phyloP scores from a whole-genome alignment of 2,329 filamentous ascomycete species.

The Sphaerulina musiva region DNA sequence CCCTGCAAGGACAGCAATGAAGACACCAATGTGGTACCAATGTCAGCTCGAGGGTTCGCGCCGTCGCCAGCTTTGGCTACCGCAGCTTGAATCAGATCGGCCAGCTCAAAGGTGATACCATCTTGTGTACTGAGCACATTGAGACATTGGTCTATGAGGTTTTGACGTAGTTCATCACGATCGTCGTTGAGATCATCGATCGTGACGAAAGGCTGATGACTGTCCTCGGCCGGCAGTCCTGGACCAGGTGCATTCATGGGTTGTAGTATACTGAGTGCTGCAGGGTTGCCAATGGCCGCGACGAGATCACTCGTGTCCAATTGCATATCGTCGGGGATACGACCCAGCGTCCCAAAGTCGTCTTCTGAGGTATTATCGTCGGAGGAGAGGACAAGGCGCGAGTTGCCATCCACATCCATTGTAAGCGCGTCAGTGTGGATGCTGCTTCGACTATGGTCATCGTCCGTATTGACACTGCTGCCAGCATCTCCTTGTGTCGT shows the following conservation, averaged over 20 bases:
- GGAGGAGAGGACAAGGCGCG: slow-evolving; percentile 6
- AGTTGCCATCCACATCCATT: slow-evolving; percentile 6
- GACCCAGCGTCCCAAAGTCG: slow-evolving; percentile 22
- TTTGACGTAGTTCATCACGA: slow-evolving; percentile 63
- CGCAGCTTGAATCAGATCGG: slow-evolving; percentile 75
- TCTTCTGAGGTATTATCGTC: slow-evolving; percentile 24
- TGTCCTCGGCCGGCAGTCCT: slow-evolving; percentile 21
- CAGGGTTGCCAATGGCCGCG: slow-evolving; percentile 18
- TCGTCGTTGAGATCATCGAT: slow-evolving; percentile 74
- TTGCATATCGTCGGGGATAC: slow-evolving; percentile 21
- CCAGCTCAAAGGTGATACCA: slow-evolving; percentile 80
- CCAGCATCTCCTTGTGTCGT: slow-evolving; percentile 24
- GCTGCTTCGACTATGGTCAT: background rate
- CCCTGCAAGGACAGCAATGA: slow-evolving; percentile 66
- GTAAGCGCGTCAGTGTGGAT: slow-evolving; percentile 2
- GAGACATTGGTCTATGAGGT: slow-evolving; percentile 81
- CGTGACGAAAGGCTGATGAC: slow-evolving; percentile 46
- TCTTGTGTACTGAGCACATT: slow-evolving; percentile 86
- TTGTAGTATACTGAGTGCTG: slow-evolving; percentile 2
- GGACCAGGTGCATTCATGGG: background rate
- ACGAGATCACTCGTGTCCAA: slow-evolving; percentile 18
- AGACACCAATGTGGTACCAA: slow-evolving; percentile 74
- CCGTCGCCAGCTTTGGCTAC: slow-evolving; percentile 56
- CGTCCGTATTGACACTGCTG: background rate
- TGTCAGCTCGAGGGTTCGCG: slow-evolving; percentile 59